Conservation (phyloP, 2,329 filamentous ascomycete genomes). For the Pyricularia sp. region DNA sequence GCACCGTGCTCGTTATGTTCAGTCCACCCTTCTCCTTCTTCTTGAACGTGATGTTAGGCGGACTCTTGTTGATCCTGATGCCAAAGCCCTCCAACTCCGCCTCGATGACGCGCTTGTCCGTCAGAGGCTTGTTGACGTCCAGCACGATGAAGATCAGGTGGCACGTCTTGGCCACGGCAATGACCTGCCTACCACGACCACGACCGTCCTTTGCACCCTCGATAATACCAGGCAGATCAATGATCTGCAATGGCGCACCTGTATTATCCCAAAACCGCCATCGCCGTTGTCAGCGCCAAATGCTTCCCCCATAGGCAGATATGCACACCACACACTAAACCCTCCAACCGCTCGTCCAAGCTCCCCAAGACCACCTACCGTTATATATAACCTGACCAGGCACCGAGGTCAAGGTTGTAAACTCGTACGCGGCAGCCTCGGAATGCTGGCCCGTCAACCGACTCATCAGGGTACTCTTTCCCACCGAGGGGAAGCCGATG, state of each 20-base stretch:
- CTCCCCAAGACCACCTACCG: constrained; percentile 31
- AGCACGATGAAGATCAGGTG: constrained; percentile 98
- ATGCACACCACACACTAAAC: neutral
- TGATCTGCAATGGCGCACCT: constrained; percentile 92
- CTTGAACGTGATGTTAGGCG: constrained; percentile 97
- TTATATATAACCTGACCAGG: constrained; percentile 95
- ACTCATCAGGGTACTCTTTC: constrained; percentile 97
- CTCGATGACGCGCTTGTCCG: constrained; percentile 94
- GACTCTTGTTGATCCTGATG: constrained; percentile 93
- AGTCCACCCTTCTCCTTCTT: constrained; percentile 99
- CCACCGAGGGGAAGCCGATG: constrained; percentile 96
- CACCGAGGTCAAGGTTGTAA: constrained; percentile 95
- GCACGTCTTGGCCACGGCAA: constrained; percentile 97
- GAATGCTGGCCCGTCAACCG: constrained; percentile 92
- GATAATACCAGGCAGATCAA: constrained; percentile 97
- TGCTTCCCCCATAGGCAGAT: neutral
- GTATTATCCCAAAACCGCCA: neutral
- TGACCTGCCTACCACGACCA: constrained; percentile 94
- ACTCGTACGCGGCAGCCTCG: constrained; percentile 95
- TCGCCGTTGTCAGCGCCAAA: neutral
- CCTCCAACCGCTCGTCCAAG: neutral
- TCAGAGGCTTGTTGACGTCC: constrained; percentile 96
- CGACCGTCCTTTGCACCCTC: constrained; percentile 97
- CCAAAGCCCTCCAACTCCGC: constrained; percentile 93
- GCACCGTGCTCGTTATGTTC: constrained; percentile 90